Evolutionary conservation across 2,329 filamentous ascomycete genomes (phyloP).

Genomic region (Harringtonia aguacate): DNA sequence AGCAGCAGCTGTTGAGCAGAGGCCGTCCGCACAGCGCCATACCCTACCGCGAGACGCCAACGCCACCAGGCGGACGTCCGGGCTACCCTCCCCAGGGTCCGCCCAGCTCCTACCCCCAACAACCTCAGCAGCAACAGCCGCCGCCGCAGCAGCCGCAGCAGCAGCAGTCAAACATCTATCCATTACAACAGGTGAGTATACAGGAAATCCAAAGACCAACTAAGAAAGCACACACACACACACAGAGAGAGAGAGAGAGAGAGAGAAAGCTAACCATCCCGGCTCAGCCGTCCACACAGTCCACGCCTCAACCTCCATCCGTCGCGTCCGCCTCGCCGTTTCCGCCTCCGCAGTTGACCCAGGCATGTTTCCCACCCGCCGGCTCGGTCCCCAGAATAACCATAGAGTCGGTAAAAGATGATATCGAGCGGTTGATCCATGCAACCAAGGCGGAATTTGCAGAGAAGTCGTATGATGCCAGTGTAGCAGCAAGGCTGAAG

Average conservation of each 20-base stretch:
- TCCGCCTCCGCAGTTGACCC: conserved; percentile 21
- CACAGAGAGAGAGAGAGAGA: no score
- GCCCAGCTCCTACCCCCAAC: no score
- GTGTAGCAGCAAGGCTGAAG: conserved; percentile 68
- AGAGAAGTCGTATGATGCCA: conserved; percentile 63
- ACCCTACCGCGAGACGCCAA: conserved; percentile 62
- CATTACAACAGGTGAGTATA: conserved; percentile 14
- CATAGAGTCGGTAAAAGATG: conserved; percentile 67
- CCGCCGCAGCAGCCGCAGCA: no score
- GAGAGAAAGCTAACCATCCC: no score
- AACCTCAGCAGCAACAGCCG: conserved; percentile 19
- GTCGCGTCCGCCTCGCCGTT: conserved; percentile 26
- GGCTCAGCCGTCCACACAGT: conserved; percentile 15
- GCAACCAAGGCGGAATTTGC: conserved; percentile 65
- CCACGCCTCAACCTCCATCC: conserved; percentile 25
- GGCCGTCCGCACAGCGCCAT: conserved; percentile 28
- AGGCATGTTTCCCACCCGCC: conserved; percentile 5
- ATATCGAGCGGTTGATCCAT: conserved; percentile 69
- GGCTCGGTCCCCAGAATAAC: conserved; percentile 37
- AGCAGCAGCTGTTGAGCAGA: conserved; percentile 43
- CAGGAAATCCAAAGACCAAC: neutral
- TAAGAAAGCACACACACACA: no score
- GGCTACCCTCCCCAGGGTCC: conserved; percentile 17
- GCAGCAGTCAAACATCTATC: conserved; percentile 19
- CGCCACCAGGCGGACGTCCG: conserved; percentile 48